Conservation (phyloP, 2,329 filamentous ascomycete species). For the Stachybotrys chlorohalonatus region DNA sequence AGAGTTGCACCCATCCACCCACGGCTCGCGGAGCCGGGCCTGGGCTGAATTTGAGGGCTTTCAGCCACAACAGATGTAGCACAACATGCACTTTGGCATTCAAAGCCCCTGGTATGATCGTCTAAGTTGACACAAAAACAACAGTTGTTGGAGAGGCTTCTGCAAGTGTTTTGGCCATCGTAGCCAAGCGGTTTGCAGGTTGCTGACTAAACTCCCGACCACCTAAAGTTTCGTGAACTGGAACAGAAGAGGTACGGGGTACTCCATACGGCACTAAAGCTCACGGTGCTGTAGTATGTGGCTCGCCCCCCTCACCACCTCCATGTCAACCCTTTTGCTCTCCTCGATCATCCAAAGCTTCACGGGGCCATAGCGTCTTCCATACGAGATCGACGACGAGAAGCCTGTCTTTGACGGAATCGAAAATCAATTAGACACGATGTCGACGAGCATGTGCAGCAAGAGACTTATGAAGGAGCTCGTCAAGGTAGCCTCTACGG, state of each 20-base stretch:
- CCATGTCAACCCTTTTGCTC: neutral
- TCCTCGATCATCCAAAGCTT: neutral
- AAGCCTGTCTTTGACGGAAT: neutral
- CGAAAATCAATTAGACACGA: conserved; percentile 6
- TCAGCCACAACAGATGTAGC: too few relatives aligned
- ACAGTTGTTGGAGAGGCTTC: too few relatives aligned
- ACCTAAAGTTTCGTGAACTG: neutral
- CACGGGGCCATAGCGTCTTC: neutral
- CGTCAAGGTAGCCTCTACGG: conserved; percentile 32
- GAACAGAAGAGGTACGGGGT: neutral
- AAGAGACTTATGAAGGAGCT: conserved; percentile 54
- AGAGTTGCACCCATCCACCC: too few relatives aligned
- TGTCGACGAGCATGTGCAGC: conserved; percentile 38
- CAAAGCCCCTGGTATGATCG: too few relatives aligned
- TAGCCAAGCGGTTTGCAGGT: too few relatives aligned
- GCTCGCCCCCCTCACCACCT: neutral
- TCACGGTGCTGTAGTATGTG: neutral
- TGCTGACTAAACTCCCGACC: too few relatives aligned
- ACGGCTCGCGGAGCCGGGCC: too few relatives aligned
- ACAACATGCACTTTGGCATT: too few relatives aligned
- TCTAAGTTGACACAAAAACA: too few relatives aligned
- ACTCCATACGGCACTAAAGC: neutral
- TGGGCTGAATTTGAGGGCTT: too few relatives aligned
- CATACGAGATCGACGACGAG: neutral
- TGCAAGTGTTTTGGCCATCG: too few relatives aligned